A percentile compares a stretch with the other conserved stretches of the same genome.
Conservation (phyloP, 2,329 filamentous ascomycete species). For the Botrytis hyacinthi region DNA sequence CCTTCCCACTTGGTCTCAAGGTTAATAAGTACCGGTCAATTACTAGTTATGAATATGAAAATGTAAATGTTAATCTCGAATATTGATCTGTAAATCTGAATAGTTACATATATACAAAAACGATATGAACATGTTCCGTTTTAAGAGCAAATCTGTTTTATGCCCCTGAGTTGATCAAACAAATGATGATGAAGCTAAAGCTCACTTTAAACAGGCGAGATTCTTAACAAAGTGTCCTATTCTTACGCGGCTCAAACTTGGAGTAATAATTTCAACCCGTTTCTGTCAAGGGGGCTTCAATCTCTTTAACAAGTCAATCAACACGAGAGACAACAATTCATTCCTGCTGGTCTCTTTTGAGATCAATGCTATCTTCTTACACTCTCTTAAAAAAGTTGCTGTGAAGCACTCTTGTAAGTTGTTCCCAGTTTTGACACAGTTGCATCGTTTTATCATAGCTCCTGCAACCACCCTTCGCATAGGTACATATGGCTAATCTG, state of each 20-base stretch:
- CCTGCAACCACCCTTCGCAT: not conserved
- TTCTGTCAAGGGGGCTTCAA: slow-evolving; percentile 16
- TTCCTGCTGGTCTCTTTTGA: slow-evolving; percentile 3
- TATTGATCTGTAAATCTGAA: not conserved
- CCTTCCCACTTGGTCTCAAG: not conserved
- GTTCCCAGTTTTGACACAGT: not conserved
- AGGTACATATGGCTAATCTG: slow-evolving; percentile 30
- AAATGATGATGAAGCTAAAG: slow-evolving; percentile 6
- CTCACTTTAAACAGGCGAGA: slow-evolving; percentile 13
- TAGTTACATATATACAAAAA: not conserved
- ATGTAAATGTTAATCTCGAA: not conserved
- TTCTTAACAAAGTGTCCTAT: slow-evolving; percentile 23
- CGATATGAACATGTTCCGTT: not conserved
- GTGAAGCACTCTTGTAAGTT: slow-evolving; percentile 20
- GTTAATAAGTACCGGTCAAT: not conserved
- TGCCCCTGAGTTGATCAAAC: slow-evolving; percentile 5
- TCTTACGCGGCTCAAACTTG: slow-evolving; percentile 11
- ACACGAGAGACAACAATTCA: not conserved
- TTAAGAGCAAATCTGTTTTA: not conserved
- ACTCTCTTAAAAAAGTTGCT: slow-evolving; percentile 16
- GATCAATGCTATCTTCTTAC: slow-evolving; percentile 20
- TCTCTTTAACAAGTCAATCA: not conserved
- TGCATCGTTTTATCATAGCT: not conserved
- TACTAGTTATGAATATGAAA: not conserved
- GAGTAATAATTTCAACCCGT: not conserved